Evolutionary conservation across 2,329 filamentous ascomycete genomes (phyloP).

Genomic region (Botrytis hyacinthi): DNA sequence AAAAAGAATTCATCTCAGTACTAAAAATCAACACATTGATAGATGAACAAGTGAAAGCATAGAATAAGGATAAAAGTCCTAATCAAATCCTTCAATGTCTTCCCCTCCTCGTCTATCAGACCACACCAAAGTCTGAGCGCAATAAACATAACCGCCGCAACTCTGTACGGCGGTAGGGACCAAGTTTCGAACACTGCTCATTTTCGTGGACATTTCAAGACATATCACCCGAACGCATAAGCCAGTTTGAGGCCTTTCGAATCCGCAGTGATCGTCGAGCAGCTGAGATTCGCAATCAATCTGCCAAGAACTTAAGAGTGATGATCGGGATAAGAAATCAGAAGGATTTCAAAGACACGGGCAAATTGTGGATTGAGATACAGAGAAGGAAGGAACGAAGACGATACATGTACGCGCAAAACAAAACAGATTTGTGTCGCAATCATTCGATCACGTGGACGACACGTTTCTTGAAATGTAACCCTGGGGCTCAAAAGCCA

Average conservation of each 20-base stretch:
- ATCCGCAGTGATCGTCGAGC: background rate
- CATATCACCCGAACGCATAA: background rate
- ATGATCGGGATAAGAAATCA: background rate
- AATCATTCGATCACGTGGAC: background rate
- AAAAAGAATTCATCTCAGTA: background rate
- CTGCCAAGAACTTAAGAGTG: background rate
- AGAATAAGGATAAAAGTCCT: background rate
- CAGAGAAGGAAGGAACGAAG: background rate
- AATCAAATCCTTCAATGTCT: background rate
- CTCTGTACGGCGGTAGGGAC: background rate
- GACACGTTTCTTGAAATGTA: no score
- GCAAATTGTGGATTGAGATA: background rate
- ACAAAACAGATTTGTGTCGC: background rate
- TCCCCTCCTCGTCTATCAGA: background rate
- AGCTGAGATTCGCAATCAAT: background rate
- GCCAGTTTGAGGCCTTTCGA: background rate
- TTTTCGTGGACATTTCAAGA: background rate
- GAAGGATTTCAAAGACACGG: background rate
- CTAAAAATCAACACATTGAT: background rate
- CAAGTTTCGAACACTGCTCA: constrained; percentile 14
- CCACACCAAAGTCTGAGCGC: background rate
- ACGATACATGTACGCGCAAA: background rate
- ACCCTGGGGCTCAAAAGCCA: background rate
- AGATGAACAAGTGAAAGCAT: background rate
- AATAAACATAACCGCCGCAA: constrained; percentile 3